Conservation (phyloP, 2,329 filamentous ascomycete genomes). For the Nigrospora sphaerica region DNA sequence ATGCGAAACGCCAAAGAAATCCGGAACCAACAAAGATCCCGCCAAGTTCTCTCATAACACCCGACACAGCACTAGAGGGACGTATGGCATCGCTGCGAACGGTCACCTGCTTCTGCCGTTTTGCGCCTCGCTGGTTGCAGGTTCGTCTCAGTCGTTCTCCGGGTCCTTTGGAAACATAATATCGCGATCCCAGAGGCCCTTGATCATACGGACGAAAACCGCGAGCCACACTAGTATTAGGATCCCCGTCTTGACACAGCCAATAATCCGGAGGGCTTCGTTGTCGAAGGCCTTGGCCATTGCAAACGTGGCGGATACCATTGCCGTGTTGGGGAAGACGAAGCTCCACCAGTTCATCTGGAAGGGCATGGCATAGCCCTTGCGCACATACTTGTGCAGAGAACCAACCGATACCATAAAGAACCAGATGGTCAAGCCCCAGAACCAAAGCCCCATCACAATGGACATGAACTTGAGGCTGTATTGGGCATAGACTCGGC, state of each 20-base stretch:
- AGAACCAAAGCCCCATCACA: conserved; percentile 70
- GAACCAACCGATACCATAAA: conserved; percentile 75
- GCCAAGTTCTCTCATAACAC: too few relatives aligned
- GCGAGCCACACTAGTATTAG: conserved; percentile 62
- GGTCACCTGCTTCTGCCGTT: neutral
- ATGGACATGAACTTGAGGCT: conserved; percentile 43
- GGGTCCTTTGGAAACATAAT: conserved; percentile 71
- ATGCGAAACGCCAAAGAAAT: too few relatives aligned
- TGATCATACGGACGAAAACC: conserved; percentile 64
- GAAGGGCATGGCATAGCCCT: conserved; percentile 58
- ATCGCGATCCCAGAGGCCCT: conserved; percentile 57
- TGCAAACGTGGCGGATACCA: conserved; percentile 67
- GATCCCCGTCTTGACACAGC: conserved; percentile 58
- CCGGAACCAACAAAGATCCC: too few relatives aligned
- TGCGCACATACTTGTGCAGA: conserved; percentile 58
- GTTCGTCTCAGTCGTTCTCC: conserved; percentile 1
- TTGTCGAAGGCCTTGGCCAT: conserved; percentile 57
- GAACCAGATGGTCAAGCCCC: conserved; percentile 79
- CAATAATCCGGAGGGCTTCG: conserved; percentile 56
- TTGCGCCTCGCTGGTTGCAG: neutral
- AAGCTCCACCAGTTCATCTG: conserved; percentile 85
- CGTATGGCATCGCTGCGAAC: neutral
- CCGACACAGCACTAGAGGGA: too few relatives aligned
- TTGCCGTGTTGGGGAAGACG: conserved; percentile 72
- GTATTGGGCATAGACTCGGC: conserved; percentile 30